A percentile compares a stretch with the other conserved stretches of the same genome.
Conservation (phyloP, 768 basidiomycete species). For the Tulasnella sp. region DNA sequence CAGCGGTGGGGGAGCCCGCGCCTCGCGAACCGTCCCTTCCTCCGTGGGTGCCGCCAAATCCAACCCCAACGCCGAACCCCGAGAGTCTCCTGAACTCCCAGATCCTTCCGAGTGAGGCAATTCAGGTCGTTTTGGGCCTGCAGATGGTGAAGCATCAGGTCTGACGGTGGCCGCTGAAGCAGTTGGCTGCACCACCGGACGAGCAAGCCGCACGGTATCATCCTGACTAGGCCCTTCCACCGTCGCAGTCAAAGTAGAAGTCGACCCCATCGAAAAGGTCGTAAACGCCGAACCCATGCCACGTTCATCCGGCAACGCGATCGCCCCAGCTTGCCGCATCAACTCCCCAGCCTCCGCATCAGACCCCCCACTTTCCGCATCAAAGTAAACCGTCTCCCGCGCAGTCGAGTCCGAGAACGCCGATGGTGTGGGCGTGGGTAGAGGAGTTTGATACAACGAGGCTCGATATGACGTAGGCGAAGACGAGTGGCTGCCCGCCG, state of each 20-base stretch:
- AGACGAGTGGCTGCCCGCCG: not conserved
- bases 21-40: not conserved
- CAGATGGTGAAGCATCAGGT: not conserved
- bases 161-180: not conserved
- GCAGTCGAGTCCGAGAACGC: not conserved
- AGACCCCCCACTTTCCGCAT: not conserved
- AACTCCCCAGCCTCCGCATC: not conserved
- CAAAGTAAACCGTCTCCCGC: constrained; percentile 16
- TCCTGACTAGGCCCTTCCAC: not conserved
- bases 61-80: constrained; percentile 10
- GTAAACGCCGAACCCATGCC: not conserved
- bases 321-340: not conserved
- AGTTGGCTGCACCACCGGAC: not conserved
- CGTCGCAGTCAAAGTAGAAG: constrained; percentile 7
- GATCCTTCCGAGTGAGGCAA: not conserved
- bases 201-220: not conserved
- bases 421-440: not conserved
- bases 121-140: not conserved
- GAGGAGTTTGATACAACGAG: not conserved
- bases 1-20: not conserved
- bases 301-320: not conserved
- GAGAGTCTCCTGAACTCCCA: not conserved
- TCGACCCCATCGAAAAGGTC: not conserved
- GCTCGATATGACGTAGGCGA: not conserved
- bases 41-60: not conserved